phyloP scores from a whole-genome alignment of 192 early-diverging fungal species.

The Dimargaris cristalligena region DNA sequence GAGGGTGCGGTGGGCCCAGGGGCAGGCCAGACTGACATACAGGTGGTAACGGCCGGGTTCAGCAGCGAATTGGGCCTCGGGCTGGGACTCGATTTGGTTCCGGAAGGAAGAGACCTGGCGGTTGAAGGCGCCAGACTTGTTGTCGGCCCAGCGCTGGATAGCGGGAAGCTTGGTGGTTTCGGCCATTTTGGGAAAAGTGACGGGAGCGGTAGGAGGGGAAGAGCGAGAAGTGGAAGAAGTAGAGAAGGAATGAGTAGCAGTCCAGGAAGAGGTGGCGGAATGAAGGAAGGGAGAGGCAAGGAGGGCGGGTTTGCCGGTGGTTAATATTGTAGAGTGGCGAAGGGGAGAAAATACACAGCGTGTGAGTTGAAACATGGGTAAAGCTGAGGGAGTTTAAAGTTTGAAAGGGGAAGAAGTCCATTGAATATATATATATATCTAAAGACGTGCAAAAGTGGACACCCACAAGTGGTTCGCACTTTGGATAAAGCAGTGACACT shows the following conservation, averaged over 20 bases:
- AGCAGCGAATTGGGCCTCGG: conserved; percentile 46
- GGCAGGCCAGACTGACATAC: conserved; percentile 49
- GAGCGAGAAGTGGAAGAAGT: background rate
- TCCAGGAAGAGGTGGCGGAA: background rate
- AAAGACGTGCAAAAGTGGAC: no score
- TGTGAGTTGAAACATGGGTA: no score
- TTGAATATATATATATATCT: no score
- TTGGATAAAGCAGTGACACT: no score
- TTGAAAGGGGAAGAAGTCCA: no score
- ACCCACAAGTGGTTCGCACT: no score
- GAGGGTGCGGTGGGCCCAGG: conserved; percentile 73
- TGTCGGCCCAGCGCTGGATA: conserved; percentile 43
- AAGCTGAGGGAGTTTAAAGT: no score
- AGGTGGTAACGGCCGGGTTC: conserved; percentile 71
- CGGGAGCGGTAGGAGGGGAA: background rate
- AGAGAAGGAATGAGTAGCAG: background rate
- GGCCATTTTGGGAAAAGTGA: background rate
- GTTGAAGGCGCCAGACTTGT: conserved; percentile 69
- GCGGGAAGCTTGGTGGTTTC: conserved; percentile 13
- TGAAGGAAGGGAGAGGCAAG: background rate
- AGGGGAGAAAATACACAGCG: no score
- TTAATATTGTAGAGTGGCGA: no score
- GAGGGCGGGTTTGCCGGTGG: no score
- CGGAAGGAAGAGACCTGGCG: conserved; percentile 60
- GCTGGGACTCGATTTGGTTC: conserved; percentile 30